Conservation (phyloP, 2,329 filamentous ascomycete genomes). For the Fusarium pilosicola region DNA sequence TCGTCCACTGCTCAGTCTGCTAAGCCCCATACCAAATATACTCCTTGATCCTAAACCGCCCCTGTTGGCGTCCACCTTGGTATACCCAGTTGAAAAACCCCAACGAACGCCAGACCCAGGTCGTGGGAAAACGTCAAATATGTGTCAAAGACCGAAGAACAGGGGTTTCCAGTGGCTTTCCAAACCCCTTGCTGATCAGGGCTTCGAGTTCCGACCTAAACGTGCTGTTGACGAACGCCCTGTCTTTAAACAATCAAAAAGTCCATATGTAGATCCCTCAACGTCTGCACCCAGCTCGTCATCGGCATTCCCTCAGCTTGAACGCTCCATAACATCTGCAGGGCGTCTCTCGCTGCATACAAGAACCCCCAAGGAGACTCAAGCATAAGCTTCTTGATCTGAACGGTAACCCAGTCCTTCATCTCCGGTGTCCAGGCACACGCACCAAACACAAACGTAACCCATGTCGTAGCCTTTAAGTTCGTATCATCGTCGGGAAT, state of each 20-base stretch:
- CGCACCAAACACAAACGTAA: constrained; percentile 65
- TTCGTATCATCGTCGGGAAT: constrained; percentile 61
- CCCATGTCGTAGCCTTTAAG: constrained; percentile 67
- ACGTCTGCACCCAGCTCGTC: constrained; percentile 56
- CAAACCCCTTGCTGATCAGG: not conserved
- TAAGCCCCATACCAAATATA: not conserved
- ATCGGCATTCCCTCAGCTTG: constrained; percentile 46
- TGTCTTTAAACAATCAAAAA: constrained; percentile 51
- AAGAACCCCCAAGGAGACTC: constrained; percentile 61
- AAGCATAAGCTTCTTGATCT: constrained; percentile 53
- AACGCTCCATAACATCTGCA: constrained; percentile 56
- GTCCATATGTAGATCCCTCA: constrained; percentile 55
- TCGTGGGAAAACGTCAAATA: not conserved
- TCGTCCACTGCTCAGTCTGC: not conserved
- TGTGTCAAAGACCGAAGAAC: too few species aligned
- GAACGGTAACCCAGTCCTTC: constrained; percentile 60
- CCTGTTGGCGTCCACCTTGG: not conserved
- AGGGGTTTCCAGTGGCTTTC: too few species aligned
- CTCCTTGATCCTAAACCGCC: not conserved
- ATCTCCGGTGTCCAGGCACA: constrained; percentile 56
- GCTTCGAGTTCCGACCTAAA: not conserved
- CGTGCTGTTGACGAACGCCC: constrained; percentile 32
- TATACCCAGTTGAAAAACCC: not conserved
- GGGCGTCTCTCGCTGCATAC: constrained; percentile 57
- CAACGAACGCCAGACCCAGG: not conserved